Conservation (phyloP, 768 basidiomycete genomes). For the Pleurotus sapidus region DNA sequence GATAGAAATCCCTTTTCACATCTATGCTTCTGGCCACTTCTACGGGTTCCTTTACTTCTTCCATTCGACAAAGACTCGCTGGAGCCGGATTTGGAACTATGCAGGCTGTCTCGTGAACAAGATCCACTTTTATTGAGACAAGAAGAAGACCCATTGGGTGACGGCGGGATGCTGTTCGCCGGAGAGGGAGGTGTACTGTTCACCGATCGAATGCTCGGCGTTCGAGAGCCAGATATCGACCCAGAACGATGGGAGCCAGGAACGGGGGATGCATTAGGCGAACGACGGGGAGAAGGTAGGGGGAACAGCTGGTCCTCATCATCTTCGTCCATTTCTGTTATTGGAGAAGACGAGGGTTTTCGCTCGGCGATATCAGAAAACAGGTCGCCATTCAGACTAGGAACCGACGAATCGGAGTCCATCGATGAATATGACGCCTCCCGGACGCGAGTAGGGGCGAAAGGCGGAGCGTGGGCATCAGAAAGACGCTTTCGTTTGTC, state of each 20-base stretch:
- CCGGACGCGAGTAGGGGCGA: not conserved
- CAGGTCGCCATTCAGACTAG: not conserved
- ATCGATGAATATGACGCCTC: conserved; percentile 10
- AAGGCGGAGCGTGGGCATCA: conserved; percentile 20
- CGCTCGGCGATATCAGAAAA: not conserved
- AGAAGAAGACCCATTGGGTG: conserved; percentile 28
- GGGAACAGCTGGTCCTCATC: conserved; percentile 57
- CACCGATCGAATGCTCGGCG: conserved; percentile 8
- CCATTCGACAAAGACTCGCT: conserved; percentile 11
- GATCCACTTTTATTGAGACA: conserved; percentile 14
- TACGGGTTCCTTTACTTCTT: conserved; percentile 1
- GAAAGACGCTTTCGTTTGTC: conserved; percentile 52
- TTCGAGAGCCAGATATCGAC: conserved; percentile 1
- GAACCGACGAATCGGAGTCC: not conserved
- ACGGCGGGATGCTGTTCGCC: conserved; percentile 8
- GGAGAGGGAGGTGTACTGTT: conserved; percentile 11
- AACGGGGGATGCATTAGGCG: conserved; percentile 36
- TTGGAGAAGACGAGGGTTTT: conserved; percentile 31
- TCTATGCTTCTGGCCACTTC: conserved; percentile 5
- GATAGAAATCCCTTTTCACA: conserved; percentile 14
- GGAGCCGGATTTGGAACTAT: not conserved
- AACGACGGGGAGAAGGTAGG: conserved; percentile 55
- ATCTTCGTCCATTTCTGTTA: conserved; percentile 39
- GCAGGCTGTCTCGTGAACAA: conserved; percentile 18
- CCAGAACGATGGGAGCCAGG: conserved; percentile 32